Percentiles rank a stretch among this genome's conserved stretches.
phyloP scores from a whole-genome alignment of 1,284 basidiomycete genomes.

The Apiotrichum gamsii region DNA sequence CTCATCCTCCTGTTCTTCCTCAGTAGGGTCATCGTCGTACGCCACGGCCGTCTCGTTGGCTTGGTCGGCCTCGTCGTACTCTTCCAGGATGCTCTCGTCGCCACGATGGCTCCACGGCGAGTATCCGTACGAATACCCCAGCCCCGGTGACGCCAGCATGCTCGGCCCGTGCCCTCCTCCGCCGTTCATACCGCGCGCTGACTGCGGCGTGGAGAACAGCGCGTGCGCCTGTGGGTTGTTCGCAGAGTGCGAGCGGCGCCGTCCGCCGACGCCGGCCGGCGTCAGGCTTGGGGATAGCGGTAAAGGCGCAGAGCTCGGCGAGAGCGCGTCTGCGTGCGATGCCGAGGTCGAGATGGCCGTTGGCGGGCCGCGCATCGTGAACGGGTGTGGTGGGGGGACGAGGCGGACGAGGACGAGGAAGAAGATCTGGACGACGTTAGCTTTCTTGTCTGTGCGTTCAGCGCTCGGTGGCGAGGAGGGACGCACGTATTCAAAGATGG shows the following conservation, averaged over 20 bases:
- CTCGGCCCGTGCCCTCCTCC: too few species aligned
- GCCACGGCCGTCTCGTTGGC: neutral
- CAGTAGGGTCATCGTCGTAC: neutral
- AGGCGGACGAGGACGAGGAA: slow-evolving; percentile 16
- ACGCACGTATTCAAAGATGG: slow-evolving; percentile 15
- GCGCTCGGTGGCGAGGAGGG: neutral
- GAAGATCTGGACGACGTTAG: slow-evolving; percentile 6
- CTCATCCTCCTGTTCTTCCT: neutral
- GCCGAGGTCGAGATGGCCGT: neutral
- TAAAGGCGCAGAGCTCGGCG: neutral
- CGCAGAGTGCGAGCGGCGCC: neutral
- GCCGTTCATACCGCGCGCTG: neutral
- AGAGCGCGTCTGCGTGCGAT: neutral
- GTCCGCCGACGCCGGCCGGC: neutral
- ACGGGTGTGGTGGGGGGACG: neutral
- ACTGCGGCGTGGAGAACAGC: neutral
- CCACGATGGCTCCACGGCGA: neutral
- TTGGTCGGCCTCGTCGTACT: neutral
- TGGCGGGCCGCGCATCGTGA: slow-evolving; percentile 7
- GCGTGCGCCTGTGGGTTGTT: neutral
- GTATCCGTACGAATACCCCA: neutral
- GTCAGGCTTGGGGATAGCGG: slow-evolving; percentile 2
- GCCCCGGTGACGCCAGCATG: neutral
- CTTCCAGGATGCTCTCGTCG: neutral
- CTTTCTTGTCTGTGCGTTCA: too few species aligned